phyloP scores from a whole-genome alignment of 73 alveolate species.

The Uronychia binucleata region DNA sequence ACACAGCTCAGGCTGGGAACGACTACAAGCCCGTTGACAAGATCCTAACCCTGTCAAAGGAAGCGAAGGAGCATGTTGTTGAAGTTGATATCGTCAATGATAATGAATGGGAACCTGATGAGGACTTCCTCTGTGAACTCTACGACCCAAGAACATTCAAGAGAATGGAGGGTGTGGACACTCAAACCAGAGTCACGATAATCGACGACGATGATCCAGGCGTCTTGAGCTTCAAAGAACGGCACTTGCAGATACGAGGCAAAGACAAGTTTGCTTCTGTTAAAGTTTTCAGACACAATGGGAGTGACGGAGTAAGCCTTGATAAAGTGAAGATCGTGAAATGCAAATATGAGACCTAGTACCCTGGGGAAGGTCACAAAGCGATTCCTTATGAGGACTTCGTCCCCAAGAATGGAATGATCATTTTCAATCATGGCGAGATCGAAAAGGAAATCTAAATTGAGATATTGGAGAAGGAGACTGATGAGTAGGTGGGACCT shows the following conservation, averaged over 20 bases:
- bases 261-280: slow-evolving; percentile 20
- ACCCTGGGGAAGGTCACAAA: slow-evolving; percentile 5
- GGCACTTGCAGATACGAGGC: slow-evolving; percentile 14
- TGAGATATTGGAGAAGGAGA: slow-evolving; percentile 20
- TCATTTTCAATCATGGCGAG: slow-evolving; percentile 49
- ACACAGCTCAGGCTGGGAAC: slow-evolving; percentile 45
- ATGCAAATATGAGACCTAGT: slow-evolving; percentile 31
- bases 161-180: slow-evolving; percentile 43
- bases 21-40: slow-evolving; percentile 46
- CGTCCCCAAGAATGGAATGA: slow-evolving; percentile 22
- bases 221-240: slow-evolving; percentile 13
- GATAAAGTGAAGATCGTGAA: neutral
- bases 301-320: slow-evolving; percentile 38
- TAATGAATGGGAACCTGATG: slow-evolving; percentile 70
- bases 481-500: slow-evolving; percentile 6
- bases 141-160: slow-evolving; percentile 36
- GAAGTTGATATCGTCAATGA: slow-evolving; percentile 44
- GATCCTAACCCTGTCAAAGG: slow-evolving; percentile 24
- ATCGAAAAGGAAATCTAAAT: slow-evolving; percentile 28
- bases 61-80: slow-evolving; percentile 5
- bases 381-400: slow-evolving; percentile 37
- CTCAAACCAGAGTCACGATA: slow-evolving; percentile 46
- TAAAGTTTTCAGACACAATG: slow-evolving; percentile 35
- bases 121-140: slow-evolving; percentile 53
- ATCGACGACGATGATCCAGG: slow-evolving; percentile 75